Base-by-base conservation (phyloP, 1,284 basidiomycete genomes). In the Rhodotorula mucilaginosa region DNA sequence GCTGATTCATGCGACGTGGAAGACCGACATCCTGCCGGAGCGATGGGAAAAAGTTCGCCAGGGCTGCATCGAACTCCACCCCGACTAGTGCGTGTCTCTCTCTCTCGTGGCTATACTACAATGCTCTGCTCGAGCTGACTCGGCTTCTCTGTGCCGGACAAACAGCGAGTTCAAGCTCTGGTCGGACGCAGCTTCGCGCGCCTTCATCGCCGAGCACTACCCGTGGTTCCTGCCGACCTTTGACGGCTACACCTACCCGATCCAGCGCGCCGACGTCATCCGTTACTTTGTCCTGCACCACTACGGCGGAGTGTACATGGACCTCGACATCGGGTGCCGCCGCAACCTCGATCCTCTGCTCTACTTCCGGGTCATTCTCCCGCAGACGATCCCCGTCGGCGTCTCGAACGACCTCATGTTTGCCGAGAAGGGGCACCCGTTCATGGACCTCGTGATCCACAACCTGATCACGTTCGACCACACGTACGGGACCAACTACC, bases 1-100 rank as follows among this genome's bases (percentile, higher is more conserved):
- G 64, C 92, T 99, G 77, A 88, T 99, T 66, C 96, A 99, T 82
- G 96, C 98, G 86, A 99, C 97, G 29, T 99, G 96, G 96, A 97
- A 97, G 84, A 89, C 90, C 26, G 89, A 96, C 74, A 87, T 86
- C 0, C 85, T 99, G 31, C 97, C 97, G 7, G 83, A 86, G 54
- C 86, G 88, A 73, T 99, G 95, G 95, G 87, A 87, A 76, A 84
- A 76, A 26, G 79, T 82, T 31, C 75, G 81, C 12, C 79, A 81
- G 54, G 79, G 76, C 52, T 83, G 83, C 70, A 77, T 76, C n/a
- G 76, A 75, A 56, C 78, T 83, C 76, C 81, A 83, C 66, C 79
- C 92, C 10, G 95, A 97, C 85, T 98, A 98, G 93, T 95, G 82
- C 80, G 93, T 67, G 31, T 21, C 29, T 31, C 49, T 6, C 7